Base-by-base conservation (phyloP, 2,329 filamentous ascomycete genomes). In the Xylaria sp. region DNA sequence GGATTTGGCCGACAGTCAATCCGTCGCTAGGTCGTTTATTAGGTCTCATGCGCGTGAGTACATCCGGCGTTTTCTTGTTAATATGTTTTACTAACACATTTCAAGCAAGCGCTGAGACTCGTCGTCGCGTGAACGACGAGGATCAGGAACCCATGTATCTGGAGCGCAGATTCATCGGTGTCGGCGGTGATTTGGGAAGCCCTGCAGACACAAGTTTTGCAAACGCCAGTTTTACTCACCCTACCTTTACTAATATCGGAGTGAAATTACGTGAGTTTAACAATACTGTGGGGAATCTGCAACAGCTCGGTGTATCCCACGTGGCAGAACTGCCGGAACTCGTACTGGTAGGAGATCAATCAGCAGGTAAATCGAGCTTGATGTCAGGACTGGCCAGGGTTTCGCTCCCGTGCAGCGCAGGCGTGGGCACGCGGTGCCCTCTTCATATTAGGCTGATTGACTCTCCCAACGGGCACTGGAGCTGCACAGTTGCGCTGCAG, bases 341-440 rank as follows among this genome's bases (percentile, higher is more conserved):
- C 9, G 90, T 94, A 5, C 85, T 96, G 0, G 87, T 96, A 0
- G 93, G 93, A 0, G 92, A 96, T 51, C 93, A 97, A 71, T 91
- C 87, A 0, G 90, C 92, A 0, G 94, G 93, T 0, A 97, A 97
- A 73, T 92, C 89, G 0, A 92, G 70, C 38, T 55, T 75, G 14
- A 75, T 75, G 74, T 81, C 83, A 53, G 83, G 80, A 0, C 79
- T 86, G 63, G 73, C 77, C 1, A 85, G 84, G 8, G 88, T 91
- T 55, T 83, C 84, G 38, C 81, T 90, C 0, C 89, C 89, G 0
- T 80, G 86, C 8, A 74, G 72, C 37, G 73, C 72, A 23, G 74
- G 74, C 28, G 74, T 75, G 1, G 96, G 93, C 71, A 97, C 93
- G 0, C 80, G 90, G 0, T 96, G 92, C 61, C 92, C 92, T 0